These are phyloP conservation scores for Apiospora sp. DNA, from an alignment of 2,329 filamentous ascomycete genomes.

Conservation along the genomic window DNA sequence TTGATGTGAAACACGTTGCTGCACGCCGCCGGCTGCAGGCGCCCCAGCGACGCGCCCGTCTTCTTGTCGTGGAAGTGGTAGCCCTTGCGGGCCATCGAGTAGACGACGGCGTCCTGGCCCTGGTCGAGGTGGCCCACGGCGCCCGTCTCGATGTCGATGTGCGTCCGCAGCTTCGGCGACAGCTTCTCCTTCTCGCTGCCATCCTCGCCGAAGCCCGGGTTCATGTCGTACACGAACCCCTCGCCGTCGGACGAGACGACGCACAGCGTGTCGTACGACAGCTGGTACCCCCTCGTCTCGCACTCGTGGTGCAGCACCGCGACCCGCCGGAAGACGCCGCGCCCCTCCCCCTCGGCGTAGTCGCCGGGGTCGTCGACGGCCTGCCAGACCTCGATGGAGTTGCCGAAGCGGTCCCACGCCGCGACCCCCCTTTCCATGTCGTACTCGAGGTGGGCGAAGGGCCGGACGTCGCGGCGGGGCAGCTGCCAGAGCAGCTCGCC, in stretches of 20 bases:
- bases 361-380: conserved; percentile 36
- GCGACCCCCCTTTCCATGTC: conserved; percentile 54
- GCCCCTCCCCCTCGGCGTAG: conserved; percentile 42
- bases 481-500: conserved; percentile 48
- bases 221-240: conserved; percentile 54
- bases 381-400: conserved; percentile 55
- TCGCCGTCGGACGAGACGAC: conserved; percentile 53
- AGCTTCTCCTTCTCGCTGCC: not conserved
- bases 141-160: conserved; percentile 47
- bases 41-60: conserved; percentile 47
- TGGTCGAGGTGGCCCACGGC: conserved; percentile 55
- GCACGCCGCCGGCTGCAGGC: conserved; percentile 39
- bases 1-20: not conserved
- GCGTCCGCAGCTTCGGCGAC: conserved; percentile 44
- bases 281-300: conserved; percentile 54
- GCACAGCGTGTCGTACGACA: conserved; percentile 52
- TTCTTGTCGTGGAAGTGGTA: conserved; percentile 52
- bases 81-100: conserved; percentile 51
- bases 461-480: conserved; percentile 41
- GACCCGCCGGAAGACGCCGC: conserved; percentile 44
- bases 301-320: conserved; percentile 50
- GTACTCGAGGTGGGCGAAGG: conserved; percentile 56
- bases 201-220: conserved; percentile 28
- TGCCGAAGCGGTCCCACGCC: conserved; percentile 53
- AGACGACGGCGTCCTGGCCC: conserved; percentile 49